These are phyloP conservation scores for Diaporthe caulivora DNA, from an alignment of 2,329 filamentous ascomycete genomes.

Conservation along the genomic window DNA sequence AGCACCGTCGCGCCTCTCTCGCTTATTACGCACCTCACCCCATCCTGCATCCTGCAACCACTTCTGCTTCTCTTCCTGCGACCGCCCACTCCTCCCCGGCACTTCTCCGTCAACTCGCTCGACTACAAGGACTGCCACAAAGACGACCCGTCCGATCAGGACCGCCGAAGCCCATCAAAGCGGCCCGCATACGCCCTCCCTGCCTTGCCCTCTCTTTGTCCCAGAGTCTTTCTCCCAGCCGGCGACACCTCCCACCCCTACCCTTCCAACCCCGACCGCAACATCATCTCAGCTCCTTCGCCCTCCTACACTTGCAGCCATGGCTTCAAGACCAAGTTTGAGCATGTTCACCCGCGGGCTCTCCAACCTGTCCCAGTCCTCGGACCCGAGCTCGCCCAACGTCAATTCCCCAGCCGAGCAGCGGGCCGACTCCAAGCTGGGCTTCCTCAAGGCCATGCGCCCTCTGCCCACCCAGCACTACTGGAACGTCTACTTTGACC, in stretches of 20 bases:
- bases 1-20: conserved; percentile 19
- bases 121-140: conserved; percentile 7
- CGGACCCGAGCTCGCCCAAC: conserved; percentile 69
- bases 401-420: conserved; percentile 78
- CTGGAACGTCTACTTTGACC: conserved; percentile 79
- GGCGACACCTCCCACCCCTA: conserved; percentile 18
- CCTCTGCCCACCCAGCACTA: conserved; percentile 83
- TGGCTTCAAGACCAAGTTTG: conserved; percentile 69
- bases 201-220: conserved; percentile 22
- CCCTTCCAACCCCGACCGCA: conserved; percentile 10
- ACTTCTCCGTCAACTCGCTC: neutral
- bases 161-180: conserved; percentile 18
- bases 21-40: conserved; percentile 29
- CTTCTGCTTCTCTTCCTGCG: conserved; percentile 2
- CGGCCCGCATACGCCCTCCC: conserved; percentile 15
- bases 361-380: conserved; percentile 70
- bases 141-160: conserved; percentile 18
- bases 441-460: conserved; percentile 81
- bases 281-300: conserved; percentile 14
- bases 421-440: conserved; percentile 85
- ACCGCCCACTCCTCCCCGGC: conserved; percentile 9
- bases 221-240: conserved; percentile 6
- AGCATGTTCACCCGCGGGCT: conserved; percentile 69
- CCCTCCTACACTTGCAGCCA: conserved; percentile 49
- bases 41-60: conserved; percentile 32